A percentile compares a stretch with the other conserved stretches of the same genome.
These are phyloP conservation scores for Clonostachys chloroleuca DNA, from an alignment of 2,329 filamentous ascomycete species.

Conservation along the genomic window DNA sequence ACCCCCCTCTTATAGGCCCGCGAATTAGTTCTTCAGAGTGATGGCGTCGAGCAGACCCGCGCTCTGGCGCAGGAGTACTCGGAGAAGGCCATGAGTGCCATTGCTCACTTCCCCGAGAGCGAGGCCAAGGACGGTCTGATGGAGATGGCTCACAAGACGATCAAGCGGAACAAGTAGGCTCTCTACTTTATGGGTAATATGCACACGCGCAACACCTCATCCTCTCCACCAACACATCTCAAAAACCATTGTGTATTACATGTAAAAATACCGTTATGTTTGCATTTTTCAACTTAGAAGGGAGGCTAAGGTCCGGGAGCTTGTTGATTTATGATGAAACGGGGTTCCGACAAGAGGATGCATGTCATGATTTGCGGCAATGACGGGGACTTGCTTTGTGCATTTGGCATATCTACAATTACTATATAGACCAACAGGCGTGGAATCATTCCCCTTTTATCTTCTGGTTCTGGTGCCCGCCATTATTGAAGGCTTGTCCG, in stretches of 20 bases:
- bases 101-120: constrained; percentile 82
- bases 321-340: too few relatives aligned
- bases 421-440: too few relatives aligned
- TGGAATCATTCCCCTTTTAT: too few relatives aligned
- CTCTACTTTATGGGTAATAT: not conserved
- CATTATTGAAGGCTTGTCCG: too few relatives aligned
- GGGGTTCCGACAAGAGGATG: too few relatives aligned
- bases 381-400: too few relatives aligned
- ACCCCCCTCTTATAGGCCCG: constrained; percentile 59
- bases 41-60: constrained; percentile 88
- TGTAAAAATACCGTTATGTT: not conserved
- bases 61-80: constrained; percentile 87
- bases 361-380: too few relatives aligned
- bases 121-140: constrained; percentile 89
- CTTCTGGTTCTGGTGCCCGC: too few relatives aligned
- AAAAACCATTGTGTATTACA: not conserved
- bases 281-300: not conserved
- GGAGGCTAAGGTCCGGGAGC: not conserved
- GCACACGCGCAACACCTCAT: not conserved
- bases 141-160: constrained; percentile 90
- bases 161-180: constrained; percentile 81
- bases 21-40: constrained; percentile 74
- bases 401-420: too few relatives aligned
- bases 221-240: not conserved
- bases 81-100: constrained; percentile 81